Evolutionary conservation across 1,284 basidiomycete genomes (phyloP), one percentile per base, ranked within the genome.

Genomic region (Agroathelia rolfsii): DNA sequence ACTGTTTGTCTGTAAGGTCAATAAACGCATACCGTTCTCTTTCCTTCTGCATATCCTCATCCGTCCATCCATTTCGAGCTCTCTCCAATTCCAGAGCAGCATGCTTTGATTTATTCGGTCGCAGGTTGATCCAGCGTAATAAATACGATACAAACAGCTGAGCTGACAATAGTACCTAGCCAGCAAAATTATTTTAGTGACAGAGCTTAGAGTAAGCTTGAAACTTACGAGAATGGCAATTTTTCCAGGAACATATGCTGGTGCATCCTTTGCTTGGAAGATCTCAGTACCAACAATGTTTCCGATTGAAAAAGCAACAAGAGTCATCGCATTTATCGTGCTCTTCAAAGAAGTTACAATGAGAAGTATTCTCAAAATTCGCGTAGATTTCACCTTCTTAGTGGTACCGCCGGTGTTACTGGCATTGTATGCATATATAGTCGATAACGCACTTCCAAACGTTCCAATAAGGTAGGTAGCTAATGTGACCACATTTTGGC

Each of bases 361-460:
- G 3, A 15, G n/a, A n/a, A n/a, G n/a, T n/a, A n/a, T n/a, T n/a
- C n/a, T n/a, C n/a, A n/a, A n/a, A n/a, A n/a, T 9, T 4, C 25
- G 26, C 13, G 13, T 27, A 14, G n/a, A 35, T 9, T 37, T 40
- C 17, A 58, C 61, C 57, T 80, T 81, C 60, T 81, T 80, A 2
- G 75, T 80, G 34, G 75, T 69, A 2, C 76, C 77, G 25, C 66
- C 66, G 0, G 70, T 77, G 45, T 81, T 79, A 30, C 69, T 71
- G 1, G 74, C 73, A 35, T 77, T 77, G 44, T 76, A 80, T 0
- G 73, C 71, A 41, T 77, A 81, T 12, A 81, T 61, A 0, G 69
- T 66, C 0, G 74, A 66, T 3, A 80, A 51, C 0, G 73, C 66
- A 29, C 69, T 72, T 6, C 75, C 74, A 42, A 72, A 78, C 3